Evolutionary conservation across 192 early-diverging fungal genomes (phyloP).

Genomic region (Allomyces arbusculus): DNA sequence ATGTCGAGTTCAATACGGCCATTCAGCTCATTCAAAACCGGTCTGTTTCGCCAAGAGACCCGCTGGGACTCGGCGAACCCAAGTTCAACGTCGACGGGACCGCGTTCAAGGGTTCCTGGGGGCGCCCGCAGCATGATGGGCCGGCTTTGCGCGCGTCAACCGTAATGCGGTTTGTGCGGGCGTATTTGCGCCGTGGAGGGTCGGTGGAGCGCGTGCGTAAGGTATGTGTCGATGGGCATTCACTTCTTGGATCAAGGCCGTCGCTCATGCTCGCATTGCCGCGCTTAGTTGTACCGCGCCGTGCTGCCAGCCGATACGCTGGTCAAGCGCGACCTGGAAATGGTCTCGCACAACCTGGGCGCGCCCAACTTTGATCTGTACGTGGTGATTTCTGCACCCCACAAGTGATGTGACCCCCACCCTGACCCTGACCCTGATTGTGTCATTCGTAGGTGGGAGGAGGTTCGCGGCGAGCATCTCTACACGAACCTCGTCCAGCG

Average conservation of each 20-base stretch:
- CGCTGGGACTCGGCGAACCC: constrained; percentile 34
- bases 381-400: no score
- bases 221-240: constrained; percentile 8
- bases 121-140: constrained; percentile 49
- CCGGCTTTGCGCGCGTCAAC: constrained; percentile 30
- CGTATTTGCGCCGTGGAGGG: constrained; percentile 11
- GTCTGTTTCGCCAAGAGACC: constrained; percentile 3
- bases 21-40: constrained; percentile 8
- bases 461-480: constrained; percentile 42
- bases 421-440: no score
- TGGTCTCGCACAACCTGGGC: constrained; percentile 23
- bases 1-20: constrained; percentile 10
- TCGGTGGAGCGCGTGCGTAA: constrained; percentile 7
- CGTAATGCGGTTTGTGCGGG: constrained; percentile 15
- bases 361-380: constrained; percentile 27
- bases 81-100: constrained; percentile 38
- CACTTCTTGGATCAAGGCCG: neutral
- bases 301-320: neutral
- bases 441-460: constrained; percentile 37
- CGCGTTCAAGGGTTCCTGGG: constrained; percentile 25
- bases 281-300: neutral
- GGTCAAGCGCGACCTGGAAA: constrained; percentile 39
- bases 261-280: no score
- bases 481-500: constrained; percentile 45
- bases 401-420: no score